phyloP scores from a whole-genome alignment of 441 rosid species.

The Flueggea neowawraea region DNA sequence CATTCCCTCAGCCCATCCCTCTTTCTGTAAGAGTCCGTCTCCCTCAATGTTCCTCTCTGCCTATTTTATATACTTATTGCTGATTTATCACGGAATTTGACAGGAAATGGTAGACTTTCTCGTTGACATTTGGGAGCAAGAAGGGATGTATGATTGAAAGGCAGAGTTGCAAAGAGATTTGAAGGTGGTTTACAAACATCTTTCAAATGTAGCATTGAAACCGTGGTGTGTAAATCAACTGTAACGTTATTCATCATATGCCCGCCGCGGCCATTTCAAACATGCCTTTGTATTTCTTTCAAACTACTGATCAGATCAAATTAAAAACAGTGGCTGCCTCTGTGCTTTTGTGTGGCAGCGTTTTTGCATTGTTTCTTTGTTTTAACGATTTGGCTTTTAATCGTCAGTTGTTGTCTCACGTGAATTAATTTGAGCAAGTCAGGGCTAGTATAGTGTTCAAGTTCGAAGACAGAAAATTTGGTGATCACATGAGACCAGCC shows the following conservation, averaged over 20 bases:
- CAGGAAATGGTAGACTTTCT: constrained; percentile 97
- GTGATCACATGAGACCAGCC: too few species aligned
- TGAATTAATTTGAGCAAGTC: too few species aligned
- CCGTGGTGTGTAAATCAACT: constrained; percentile 17
- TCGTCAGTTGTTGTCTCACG: too few species aligned
- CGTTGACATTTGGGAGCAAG: constrained; percentile 90
- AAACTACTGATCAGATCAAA: constrained; percentile 1
- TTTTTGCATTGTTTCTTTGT: not conserved
- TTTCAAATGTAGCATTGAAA: constrained; percentile 17
- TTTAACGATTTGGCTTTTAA: too few species aligned
- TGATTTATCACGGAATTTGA: constrained; percentile 5
- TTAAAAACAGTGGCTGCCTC: constrained; percentile 9
- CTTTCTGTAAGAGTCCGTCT: constrained; percentile 46
- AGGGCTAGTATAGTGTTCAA: too few species aligned
- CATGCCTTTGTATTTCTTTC: constrained; percentile 19
- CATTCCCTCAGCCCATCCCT: constrained; percentile 59
- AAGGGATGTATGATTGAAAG: constrained; percentile 74
- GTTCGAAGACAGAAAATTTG: too few species aligned
- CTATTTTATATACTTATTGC: not conserved
- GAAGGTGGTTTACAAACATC: constrained; percentile 19
- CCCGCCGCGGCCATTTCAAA: constrained; percentile 21
- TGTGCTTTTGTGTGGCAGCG: constrained; percentile 15
- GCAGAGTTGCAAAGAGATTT: constrained; percentile 2
- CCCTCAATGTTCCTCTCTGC: not conserved
- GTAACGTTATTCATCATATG: constrained; percentile 23